These are phyloP conservation scores for Tuber calosporum DNA, from an alignment of 495 filamentous ascomycete species.

Conservation along the genomic window DNA sequence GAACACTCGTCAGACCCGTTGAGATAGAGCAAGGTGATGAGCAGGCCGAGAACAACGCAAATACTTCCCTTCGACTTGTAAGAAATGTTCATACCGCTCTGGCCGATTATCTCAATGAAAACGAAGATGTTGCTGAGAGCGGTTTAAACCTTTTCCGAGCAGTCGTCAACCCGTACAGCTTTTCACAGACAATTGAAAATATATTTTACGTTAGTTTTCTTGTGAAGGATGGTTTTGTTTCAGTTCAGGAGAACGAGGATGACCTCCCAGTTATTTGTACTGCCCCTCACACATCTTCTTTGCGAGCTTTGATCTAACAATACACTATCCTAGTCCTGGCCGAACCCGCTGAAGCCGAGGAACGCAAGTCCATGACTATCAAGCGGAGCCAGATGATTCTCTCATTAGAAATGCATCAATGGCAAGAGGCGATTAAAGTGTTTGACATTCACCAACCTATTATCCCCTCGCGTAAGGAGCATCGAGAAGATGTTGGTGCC, in stretches of 20 bases:
- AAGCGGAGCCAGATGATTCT: constrained; percentile 36
- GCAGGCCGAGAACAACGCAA: constrained; percentile 43
- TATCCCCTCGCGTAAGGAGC: constrained; percentile 66
- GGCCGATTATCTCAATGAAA: constrained; percentile 19
- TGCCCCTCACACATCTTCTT: background rate
- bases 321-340: constrained; percentile 15
- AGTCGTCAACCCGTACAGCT: constrained; percentile 78
- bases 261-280: constrained; percentile 49
- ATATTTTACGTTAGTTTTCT: constrained; percentile 94
- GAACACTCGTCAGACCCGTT: constrained; percentile 62
- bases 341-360: constrained; percentile 26
- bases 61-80: constrained; percentile 60
- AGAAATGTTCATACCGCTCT: constrained; percentile 52
- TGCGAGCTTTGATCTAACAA: background rate
- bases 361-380: constrained; percentile 14
- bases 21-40: constrained; percentile 54
- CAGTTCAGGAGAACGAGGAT: constrained; percentile 41
- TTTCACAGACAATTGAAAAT: constrained; percentile 95
- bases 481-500: constrained; percentile 25
- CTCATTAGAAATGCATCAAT: constrained; percentile 45
- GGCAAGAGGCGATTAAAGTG: constrained; percentile 64
- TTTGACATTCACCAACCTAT: constrained; percentile 70
- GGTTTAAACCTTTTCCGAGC: constrained; percentile 73
- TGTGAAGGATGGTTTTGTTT: constrained; percentile 73
- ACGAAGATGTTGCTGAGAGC: constrained; percentile 42